These are phyloP conservation scores for Suhomyces terraborum DNA, from an alignment of 1,139 yeast species.

Conservation along the genomic window DNA sequence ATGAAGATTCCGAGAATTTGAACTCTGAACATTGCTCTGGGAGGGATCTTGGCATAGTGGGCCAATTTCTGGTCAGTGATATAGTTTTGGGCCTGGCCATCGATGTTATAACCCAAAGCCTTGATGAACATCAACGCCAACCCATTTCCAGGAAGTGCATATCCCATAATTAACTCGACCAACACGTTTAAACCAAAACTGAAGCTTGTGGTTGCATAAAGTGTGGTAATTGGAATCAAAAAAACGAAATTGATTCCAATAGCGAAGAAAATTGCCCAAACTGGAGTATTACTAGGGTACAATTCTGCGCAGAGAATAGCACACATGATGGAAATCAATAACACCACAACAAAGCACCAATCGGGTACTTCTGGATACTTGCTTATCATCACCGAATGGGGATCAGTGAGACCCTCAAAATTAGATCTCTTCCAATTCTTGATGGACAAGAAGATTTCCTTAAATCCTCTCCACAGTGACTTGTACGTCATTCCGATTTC, in stretches of 20 bases:
- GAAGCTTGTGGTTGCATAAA: slow-evolving; percentile 42
- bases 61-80: slow-evolving; percentile 59
- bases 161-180: slow-evolving; percentile 44
- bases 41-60: slow-evolving; percentile 62
- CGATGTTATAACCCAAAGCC: slow-evolving; percentile 45
- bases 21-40: slow-evolving; percentile 60
- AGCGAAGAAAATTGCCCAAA: slow-evolving; percentile 34
- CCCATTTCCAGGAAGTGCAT: slow-evolving; percentile 43
- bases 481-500: slow-evolving; percentile 16
- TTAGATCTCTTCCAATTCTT: slow-evolving; percentile 15
- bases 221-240: slow-evolving; percentile 39
- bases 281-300: slow-evolving; percentile 41
- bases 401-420: slow-evolving; percentile 24
- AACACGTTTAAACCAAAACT: slow-evolving; percentile 41
- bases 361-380: slow-evolving; percentile 28
- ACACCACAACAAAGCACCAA: slow-evolving; percentile 22
- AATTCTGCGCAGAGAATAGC: slow-evolving; percentile 30
- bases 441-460: slow-evolving; percentile 7
- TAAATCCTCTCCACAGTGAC: slow-evolving; percentile 14
- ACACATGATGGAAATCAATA: slow-evolving; percentile 22
- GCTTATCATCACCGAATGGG: slow-evolving; percentile 25
- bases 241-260: slow-evolving; percentile 38
- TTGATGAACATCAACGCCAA: slow-evolving; percentile 40
- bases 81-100: slow-evolving; percentile 62
- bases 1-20: slow-evolving; percentile 51